Evolutionary conservation across 176 grass and related monocot species (phyloP), one percentile per base, ranked within the genome.

Genomic region (Coix lacrymajobi): DNA sequence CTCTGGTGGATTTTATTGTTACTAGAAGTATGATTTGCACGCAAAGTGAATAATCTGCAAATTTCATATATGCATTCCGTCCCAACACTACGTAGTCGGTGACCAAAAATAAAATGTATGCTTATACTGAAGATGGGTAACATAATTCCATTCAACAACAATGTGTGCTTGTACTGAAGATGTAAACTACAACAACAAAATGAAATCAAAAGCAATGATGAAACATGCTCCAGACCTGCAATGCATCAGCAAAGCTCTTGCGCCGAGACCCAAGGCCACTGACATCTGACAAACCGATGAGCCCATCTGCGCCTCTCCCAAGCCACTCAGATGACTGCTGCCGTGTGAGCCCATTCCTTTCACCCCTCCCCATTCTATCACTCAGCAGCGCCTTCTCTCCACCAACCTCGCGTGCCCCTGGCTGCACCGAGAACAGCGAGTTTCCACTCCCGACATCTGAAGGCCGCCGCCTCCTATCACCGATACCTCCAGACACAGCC

Each of bases 171-270:
- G 7, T 52, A 64, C 11, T 56, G 14, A 62, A 73, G 45, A 37
- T 71, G 12, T 54, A 54, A 54, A 56, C 63, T 48, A 85, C 44
- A 77, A 32, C 26, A 34, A 69, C 36, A 20, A n/a, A 43, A 81
- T 33, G 56, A 75, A 89, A 70, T 5, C 20, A 48, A 29, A 79
- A 62, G 0, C 11, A 81, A 34, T 0, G 3, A 69, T 5, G 25
- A 29, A 66, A 84, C 1, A 46, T 45, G 63, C 17, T 81, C 25
- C 71, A 34, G 62, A 98, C 96, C 96, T 98, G 96, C 67, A 98
- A 75, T 12, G 79, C 96, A 93, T 96, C 96, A 68, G 90, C 92
- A 80, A 95, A 95, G 77, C 87, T 98, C 91, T 95, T 98, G 69
- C 87, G 83, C 24, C 65, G 85, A 10, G 83, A 82, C 2, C 83